Conservation (phyloP, 352 stramenopile species). For the Globisporangium emineosum region DNA sequence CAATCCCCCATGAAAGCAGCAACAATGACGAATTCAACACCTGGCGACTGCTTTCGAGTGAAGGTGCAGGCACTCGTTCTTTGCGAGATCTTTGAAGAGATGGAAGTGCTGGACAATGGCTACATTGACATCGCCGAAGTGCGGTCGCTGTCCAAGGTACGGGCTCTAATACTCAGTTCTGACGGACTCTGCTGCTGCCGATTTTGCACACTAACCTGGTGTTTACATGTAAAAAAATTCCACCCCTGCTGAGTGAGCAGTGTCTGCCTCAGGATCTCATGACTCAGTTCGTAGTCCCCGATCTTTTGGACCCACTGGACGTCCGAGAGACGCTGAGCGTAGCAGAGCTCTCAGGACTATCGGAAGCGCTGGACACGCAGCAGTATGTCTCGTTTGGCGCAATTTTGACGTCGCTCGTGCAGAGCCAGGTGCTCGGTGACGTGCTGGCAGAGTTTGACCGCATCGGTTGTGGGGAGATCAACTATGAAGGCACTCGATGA, state of each 20-base stretch:
- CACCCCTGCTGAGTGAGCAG: not conserved
- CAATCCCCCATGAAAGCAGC: not conserved
- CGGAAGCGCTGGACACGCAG: conserved; percentile 21
- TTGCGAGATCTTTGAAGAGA: conserved; percentile 68
- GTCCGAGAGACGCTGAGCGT: conserved; percentile 16
- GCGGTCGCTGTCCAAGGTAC: conserved; percentile 54
- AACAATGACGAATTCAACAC: conserved; percentile 1
- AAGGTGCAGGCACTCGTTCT: conserved; percentile 40
- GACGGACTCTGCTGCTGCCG: not conserved
- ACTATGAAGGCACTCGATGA: conserved; percentile 42
- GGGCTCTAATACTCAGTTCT: too few relatives aligned
- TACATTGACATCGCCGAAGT: conserved; percentile 73
- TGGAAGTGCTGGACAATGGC: conserved; percentile 55
- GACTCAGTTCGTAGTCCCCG: conserved; percentile 10
- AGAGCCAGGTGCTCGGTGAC: conserved; percentile 32
- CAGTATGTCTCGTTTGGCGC: conserved; percentile 22
- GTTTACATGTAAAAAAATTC: too few relatives aligned
- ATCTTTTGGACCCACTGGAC: conserved; percentile 16
- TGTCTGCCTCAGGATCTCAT: conserved; percentile 9
- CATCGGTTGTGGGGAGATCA: conserved; percentile 48
- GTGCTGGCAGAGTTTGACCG: conserved; percentile 52
- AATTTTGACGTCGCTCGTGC: conserved; percentile 43
- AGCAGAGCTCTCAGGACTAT: conserved; percentile 24
- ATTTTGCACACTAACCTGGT: not conserved
- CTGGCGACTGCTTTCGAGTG: conserved; percentile 23